Evolutionary conservation across 108 stramenopile genomes (phyloP).

Genomic region (Pseudonitzschia multiseries): DNA sequence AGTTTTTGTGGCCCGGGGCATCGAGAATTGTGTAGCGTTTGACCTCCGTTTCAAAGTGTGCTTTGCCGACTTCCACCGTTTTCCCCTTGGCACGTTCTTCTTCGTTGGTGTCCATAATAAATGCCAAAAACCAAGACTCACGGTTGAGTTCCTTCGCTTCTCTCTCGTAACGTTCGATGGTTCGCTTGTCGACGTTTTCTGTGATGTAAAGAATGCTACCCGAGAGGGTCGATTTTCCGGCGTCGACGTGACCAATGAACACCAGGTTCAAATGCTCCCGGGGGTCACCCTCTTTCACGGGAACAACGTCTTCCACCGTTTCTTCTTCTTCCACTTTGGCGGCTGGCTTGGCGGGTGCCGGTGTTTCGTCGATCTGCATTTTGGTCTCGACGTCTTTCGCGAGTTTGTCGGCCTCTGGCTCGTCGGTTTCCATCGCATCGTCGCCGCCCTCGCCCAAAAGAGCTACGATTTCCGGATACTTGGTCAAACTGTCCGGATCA

Average conservation of each 20-base stretch:
- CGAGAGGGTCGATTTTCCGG: constrained; percentile 97
- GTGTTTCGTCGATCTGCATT: constrained; percentile 44
- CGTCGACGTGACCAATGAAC: constrained; percentile 98
- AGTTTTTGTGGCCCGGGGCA: constrained; percentile 99
- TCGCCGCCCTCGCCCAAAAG: constrained; percentile 34
- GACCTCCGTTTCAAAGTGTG: constrained; percentile 91
- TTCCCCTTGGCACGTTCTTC: constrained; percentile 99
- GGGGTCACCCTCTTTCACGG: constrained; percentile 90
- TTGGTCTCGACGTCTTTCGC: constrained; percentile 48
- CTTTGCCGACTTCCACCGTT: constrained; percentile 99
- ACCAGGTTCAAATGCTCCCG: constrained; percentile 98
- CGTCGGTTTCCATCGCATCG: constrained; percentile 42
- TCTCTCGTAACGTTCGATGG: constrained; percentile 96
- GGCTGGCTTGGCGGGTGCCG: constrained; percentile 25
- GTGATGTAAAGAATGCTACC: constrained; percentile 98
- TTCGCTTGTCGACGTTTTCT: constrained; percentile 98
- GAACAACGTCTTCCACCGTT: constrained; percentile 33
- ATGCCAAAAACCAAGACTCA: constrained; percentile 99
- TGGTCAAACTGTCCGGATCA: constrained; percentile 74
- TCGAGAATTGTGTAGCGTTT: constrained; percentile 99
- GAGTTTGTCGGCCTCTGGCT: constrained; percentile 27
- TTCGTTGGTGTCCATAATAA: constrained; percentile 99
- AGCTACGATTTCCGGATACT: constrained; percentile 75
- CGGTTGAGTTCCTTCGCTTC: constrained; percentile 99
- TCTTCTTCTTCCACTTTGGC: constrained; percentile 41